Evolutionary conservation across 2,329 filamentous ascomycete species (phyloP).

Genomic region (Epichloe brachyelytri): DNA sequence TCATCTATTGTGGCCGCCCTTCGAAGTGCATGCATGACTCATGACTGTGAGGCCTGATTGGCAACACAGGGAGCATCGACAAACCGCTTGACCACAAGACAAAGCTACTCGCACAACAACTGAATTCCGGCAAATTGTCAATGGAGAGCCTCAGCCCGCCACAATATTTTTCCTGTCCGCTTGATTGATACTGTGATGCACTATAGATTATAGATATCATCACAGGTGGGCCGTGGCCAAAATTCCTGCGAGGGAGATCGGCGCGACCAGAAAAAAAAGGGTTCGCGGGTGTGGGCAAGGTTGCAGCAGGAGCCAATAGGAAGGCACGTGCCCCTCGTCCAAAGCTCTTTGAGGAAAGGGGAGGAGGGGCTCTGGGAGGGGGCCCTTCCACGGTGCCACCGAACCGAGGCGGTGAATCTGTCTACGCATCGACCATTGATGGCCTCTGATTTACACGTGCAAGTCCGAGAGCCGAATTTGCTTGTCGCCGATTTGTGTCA

Average conservation of each 20-base stretch:
- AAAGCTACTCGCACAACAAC: background rate
- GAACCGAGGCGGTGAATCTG: too few species aligned
- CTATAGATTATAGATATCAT: background rate
- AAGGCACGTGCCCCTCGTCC: conserved; percentile 1
- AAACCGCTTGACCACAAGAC: background rate
- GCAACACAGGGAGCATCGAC: background rate
- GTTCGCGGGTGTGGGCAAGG: background rate
- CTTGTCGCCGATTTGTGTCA: background rate
- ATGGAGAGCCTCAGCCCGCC: background rate
- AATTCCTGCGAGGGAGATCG: background rate
- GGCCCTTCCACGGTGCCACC: too few species aligned
- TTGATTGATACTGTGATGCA: background rate
- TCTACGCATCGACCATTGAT: too few species aligned
- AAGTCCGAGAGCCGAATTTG: background rate
- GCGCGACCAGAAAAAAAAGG: background rate
- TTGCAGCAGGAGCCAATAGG: background rate
- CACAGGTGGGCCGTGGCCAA: background rate
- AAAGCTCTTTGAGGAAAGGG: background rate
- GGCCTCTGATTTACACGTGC: background rate
- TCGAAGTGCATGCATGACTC: too few species aligned
- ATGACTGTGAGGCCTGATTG: background rate
- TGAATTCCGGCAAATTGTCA: background rate
- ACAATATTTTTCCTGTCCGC: background rate
- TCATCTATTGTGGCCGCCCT: background rate
- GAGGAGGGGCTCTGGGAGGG: background rate